These are phyloP conservation scores for Arxiozyma slooffiae DNA, from an alignment of 1,139 yeast species.

Conservation along the genomic window DNA sequence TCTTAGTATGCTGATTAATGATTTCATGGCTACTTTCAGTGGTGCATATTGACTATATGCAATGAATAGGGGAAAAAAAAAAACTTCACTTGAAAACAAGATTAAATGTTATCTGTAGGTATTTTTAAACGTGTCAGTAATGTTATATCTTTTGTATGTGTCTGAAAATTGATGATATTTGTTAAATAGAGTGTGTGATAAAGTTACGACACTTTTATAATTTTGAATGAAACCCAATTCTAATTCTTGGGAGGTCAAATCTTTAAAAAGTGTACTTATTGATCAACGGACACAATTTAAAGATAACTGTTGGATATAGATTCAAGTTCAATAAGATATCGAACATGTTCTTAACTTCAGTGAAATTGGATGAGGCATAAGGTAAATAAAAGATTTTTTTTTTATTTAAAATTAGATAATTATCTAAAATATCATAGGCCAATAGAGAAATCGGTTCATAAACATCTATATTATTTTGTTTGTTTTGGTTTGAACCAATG, in stretches of 20 bases:
- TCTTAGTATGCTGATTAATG: constrained; percentile 65
- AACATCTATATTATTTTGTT: neutral
- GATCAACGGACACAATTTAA: constrained; percentile 89
- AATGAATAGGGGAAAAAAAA: constrained; percentile 76
- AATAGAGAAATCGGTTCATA: constrained; percentile 17
- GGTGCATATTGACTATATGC: constrained; percentile 93
- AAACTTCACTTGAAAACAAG: constrained; percentile 70
- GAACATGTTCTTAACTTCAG: constrained; percentile 39
- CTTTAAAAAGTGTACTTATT: constrained; percentile 66
- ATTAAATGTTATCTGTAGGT: constrained; percentile 42
- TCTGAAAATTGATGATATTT: neutral
- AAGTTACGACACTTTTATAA: constrained; percentile 62
- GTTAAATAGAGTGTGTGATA: constrained; percentile 47
- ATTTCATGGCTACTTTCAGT: constrained; percentile 67
- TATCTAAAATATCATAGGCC: constrained; percentile 3
- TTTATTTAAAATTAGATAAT: constrained; percentile 22
- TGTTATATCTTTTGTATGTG: neutral
- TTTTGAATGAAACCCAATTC: constrained; percentile 55
- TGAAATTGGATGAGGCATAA: constrained; percentile 60
- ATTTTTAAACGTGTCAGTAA: neutral
- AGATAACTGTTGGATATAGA: constrained; percentile 53
- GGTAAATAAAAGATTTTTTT: constrained; percentile 40
- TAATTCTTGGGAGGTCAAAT: constrained; percentile 50
- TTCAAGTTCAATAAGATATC: constrained; percentile 21
- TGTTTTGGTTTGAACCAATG: neutral